Base-by-base conservation (phyloP, 164 flowering plant species). In the Buxus sempervirens region DNA sequence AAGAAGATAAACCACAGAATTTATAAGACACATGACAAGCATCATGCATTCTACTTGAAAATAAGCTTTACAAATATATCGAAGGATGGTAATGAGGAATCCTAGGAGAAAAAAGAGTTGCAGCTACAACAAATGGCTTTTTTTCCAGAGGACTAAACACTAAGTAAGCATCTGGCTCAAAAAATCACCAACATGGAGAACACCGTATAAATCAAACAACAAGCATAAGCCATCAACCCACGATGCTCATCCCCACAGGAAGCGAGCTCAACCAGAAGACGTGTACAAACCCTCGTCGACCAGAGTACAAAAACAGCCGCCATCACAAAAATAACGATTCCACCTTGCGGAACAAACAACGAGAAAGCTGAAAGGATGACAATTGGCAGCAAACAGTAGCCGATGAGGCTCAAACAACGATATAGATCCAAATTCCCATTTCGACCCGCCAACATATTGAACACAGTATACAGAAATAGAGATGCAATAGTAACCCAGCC, bases 401-500 rank as follows among this genome's bases (percentile, higher is more conserved):
- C 97, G 27, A 90, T 74, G 19, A 93, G 77, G 70, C 97, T 88
- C 54, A 89, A 72, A 76, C 96, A 93, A 19, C 88, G 78, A 66
- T 90, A 90, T 68, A 94, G 78, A 73, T 91, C 90, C 73, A 94
- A 76, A 69, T 87, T 94, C 41, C 97, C 98, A 68, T 83, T 82
- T 22, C 82, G 66, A 9, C 96, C 98, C 0, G 98, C 97, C 55
- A 94, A 71, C 91, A 91, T 91, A 73, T 91, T 91, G 64, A 87
- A 87, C 2, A 91, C 91, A 0, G 81, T 84, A 62, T 94, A 94
- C 21, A 94, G 62, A 64, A 94, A 91, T 57, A 90, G 70, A 0
- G 96, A 77, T 2, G 96, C 80, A 19, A 87, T 82, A 0, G 89
- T 84, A 56, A 90, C 85, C 98, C 97, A 94, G 0, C 98, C 98